phyloP scores from a whole-genome alignment of 2,329 filamentous ascomycete genomes.

The Thielaviopsis populi region DNA sequence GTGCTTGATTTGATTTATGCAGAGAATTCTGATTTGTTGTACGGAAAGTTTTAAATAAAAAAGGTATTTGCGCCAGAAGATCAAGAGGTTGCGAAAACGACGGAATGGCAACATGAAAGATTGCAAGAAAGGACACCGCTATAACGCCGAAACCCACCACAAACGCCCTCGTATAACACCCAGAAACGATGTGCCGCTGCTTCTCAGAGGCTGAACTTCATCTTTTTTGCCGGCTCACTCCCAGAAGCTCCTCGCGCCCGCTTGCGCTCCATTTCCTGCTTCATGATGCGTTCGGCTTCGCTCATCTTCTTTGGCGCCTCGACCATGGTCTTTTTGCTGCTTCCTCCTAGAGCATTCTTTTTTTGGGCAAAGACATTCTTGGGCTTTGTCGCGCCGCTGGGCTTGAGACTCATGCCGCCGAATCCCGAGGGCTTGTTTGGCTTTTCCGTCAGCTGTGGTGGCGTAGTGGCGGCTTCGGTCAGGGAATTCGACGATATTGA shows the following conservation, averaged over 20 bases:
- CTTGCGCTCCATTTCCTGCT: slow-evolving; percentile 62
- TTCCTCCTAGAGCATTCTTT: slow-evolving; percentile 13
- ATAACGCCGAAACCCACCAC: not conserved
- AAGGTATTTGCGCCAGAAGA: not conserved
- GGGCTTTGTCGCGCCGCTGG: slow-evolving; percentile 38
- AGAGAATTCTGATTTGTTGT: slow-evolving; percentile 3
- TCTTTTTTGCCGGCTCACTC: slow-evolving; percentile 33
- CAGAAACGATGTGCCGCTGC: not conserved
- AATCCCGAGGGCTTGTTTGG: slow-evolving; percentile 22
- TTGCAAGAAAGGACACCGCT: not conserved
- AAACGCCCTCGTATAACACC: not conserved
- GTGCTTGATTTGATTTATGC: slow-evolving; percentile 4
- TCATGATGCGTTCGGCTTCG: slow-evolving; percentile 80
- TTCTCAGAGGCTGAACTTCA: slow-evolving; percentile 16
- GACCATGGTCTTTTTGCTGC: slow-evolving; percentile 40
- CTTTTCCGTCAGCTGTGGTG: slow-evolving; percentile 20
- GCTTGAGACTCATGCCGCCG: slow-evolving; percentile 46
- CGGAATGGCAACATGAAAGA: not conserved
- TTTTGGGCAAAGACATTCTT: slow-evolving; percentile 54
- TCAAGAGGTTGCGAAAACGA: not conserved
- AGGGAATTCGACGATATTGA: not conserved
- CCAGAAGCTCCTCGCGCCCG: slow-evolving; percentile 36
- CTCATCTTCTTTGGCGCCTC: slow-evolving; percentile 70
- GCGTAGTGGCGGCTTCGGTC: not conserved
- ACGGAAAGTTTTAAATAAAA: not conserved